Base-by-base conservation (phyloP, 257 asterid genomes). In the Solanum sparsipilum region DNA sequence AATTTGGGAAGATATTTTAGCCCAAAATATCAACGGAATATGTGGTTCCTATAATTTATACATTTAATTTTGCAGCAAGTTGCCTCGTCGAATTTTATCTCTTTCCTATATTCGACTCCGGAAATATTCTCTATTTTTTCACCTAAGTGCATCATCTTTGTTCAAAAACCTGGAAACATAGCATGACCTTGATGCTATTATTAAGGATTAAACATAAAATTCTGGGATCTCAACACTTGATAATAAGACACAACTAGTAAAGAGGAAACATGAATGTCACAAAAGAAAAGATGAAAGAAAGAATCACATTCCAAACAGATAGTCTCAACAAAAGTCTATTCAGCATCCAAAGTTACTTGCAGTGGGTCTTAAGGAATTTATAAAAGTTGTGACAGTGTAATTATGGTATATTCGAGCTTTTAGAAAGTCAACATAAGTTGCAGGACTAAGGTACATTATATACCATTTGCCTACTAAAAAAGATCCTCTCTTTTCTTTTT, bases 331-430 rank as follows among this genome's bases (percentile, higher is more conserved):
- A 58, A 87, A 92, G 93, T 87, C 90, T 92, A 94, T 93, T 91
- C 94, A 83, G 65, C 88, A 85, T 65, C 88, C 41, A 73, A 84
- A n/a, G 71, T 23, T n/a, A 63, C 29, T 21, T 23, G 70, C 13
- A 23, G 88, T 86, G 92, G 92, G 88, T 91, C 90, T 87, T 48
- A 9, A 71, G 85, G 92, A 89, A 92, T 91, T 89, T 85, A 91
- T 84, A 88, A 91, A 92, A 89, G 91, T 56, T 60, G 44, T 41
- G 86, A 78, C 87, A 83, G 71, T 70, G 84, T 88, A 35, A 86
- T 87, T 88, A 88, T 90, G 91, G 95, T 91, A 92, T 93, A 93
- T 93, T 90, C 96, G 79, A 91, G 93, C 96, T 92, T 93, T 94
- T 91, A 83, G 90, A 92, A 94, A 94, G 95, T 90, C 35, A 16